These are phyloP conservation scores for Sphaerostilbella broomeana DNA, from an alignment of 2,329 filamentous ascomycete genomes.

Conservation along the genomic window DNA sequence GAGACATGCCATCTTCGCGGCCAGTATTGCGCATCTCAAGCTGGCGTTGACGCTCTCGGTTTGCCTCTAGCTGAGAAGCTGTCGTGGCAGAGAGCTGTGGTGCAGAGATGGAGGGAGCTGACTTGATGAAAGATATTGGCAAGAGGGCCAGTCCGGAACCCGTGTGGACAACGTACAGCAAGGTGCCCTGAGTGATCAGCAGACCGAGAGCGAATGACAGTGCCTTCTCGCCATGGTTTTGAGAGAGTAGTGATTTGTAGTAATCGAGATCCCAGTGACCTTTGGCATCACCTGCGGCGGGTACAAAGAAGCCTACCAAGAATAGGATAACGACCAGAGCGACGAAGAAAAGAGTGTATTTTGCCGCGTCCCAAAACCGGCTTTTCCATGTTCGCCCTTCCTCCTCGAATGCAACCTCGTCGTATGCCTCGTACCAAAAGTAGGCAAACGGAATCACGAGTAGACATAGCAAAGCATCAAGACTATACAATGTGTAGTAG, in stretches of 20 bases:
- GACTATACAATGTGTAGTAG: slow-evolving; percentile 87
- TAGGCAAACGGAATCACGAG: slow-evolving; percentile 91
- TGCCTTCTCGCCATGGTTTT: slow-evolving; percentile 84
- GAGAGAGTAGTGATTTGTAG: slow-evolving; percentile 73
- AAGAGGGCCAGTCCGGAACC: slow-evolving; percentile 81
- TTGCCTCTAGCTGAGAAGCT: slow-evolving; percentile 73
- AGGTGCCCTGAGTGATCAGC: slow-evolving; percentile 78
- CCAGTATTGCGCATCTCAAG: slow-evolving; percentile 80
- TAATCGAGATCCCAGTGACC: slow-evolving; percentile 79
- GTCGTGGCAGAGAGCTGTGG: slow-evolving; percentile 73
- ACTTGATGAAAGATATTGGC: slow-evolving; percentile 86
- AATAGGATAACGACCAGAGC: slow-evolving; percentile 75
- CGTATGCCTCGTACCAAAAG: slow-evolving; percentile 97
- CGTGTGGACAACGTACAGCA: slow-evolving; percentile 85
- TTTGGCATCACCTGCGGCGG: slow-evolving; percentile 62
- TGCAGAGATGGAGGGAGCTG: slow-evolving; percentile 76
- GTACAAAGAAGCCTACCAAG: slow-evolving; percentile 89
- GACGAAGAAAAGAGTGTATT: slow-evolving; percentile 85
- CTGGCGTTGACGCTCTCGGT: slow-evolving; percentile 86
- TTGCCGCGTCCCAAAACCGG: slow-evolving; percentile 75
- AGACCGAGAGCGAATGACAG: slow-evolving; percentile 84
- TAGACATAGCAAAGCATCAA: slow-evolving; percentile 85
- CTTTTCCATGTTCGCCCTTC: slow-evolving; percentile 64
- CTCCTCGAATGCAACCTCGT: slow-evolving; percentile 82
- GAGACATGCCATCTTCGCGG: slow-evolving; percentile 64